phyloP scores from a whole-genome alignment of 2,329 filamentous ascomycete species.

The Ascosphaera apis region DNA sequence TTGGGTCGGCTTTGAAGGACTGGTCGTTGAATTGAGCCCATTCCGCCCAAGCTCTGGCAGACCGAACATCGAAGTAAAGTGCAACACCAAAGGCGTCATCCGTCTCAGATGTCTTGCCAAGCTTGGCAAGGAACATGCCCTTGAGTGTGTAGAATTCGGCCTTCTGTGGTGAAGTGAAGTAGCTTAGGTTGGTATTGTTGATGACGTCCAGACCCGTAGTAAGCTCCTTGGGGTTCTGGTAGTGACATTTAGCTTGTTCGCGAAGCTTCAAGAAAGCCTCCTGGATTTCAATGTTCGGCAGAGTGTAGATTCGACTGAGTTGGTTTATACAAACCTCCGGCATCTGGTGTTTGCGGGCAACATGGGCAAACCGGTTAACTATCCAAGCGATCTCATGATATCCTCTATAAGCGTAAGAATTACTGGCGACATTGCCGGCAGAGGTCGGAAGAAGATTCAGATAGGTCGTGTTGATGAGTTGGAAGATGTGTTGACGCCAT shows the following conservation, averaged over 20 bases:
- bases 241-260: constrained; percentile 98
- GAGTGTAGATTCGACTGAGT: constrained; percentile 88
- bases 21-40: constrained; percentile 98
- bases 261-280: constrained; percentile 94
- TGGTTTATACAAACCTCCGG: constrained; percentile 95
- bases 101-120: constrained; percentile 73
- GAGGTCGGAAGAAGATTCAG: constrained; percentile 60
- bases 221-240: constrained; percentile 82
- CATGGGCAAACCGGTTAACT: constrained; percentile 95
- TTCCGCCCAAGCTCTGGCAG: constrained; percentile 95
- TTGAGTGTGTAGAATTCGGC: constrained; percentile 98
- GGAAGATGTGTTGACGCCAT: constrained; percentile 97
- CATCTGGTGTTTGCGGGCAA: constrained; percentile 88
- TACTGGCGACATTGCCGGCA: constrained; percentile 61
- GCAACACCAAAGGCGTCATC: constrained; percentile 89
- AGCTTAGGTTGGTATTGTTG: constrained; percentile 98
- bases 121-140: constrained; percentile 95
- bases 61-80: constrained; percentile 81
- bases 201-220: constrained; percentile 90
- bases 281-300: constrained; percentile 98
- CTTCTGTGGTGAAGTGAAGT: constrained; percentile 89
- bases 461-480: constrained; percentile 87
- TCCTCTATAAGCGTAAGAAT: constrained; percentile 86
- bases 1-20: constrained; percentile 77
- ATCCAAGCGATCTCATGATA: constrained; percentile 99